Conservation (phyloP, 805 yeast species). For the Saturnispora hagleri region DNA sequence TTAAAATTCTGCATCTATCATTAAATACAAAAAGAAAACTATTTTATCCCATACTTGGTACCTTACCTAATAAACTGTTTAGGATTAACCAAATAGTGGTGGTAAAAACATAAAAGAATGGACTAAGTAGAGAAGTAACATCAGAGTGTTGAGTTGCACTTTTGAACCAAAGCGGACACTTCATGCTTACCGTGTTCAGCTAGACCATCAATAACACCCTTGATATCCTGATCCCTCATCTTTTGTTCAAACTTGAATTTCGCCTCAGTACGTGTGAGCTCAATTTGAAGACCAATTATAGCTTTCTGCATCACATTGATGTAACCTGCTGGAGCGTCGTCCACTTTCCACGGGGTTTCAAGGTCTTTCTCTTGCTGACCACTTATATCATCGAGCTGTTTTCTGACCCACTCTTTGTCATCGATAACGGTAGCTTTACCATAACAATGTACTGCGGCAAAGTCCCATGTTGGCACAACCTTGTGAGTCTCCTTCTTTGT, state of each 20-base stretch:
- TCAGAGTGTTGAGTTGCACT: too few relatives aligned
- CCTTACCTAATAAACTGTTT: too few relatives aligned
- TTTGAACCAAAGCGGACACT: constrained; percentile 5
- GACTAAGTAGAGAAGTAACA: too few relatives aligned
- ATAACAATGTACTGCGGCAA: constrained; percentile 45
- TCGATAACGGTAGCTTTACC: constrained; percentile 39
- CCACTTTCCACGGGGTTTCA: constrained; percentile 40
- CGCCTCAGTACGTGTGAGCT: constrained; percentile 36
- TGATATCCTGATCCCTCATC: constrained; percentile 32
- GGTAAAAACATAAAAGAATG: too few relatives aligned
- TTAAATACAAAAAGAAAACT: too few relatives aligned
- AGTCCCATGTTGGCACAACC: constrained; percentile 66
- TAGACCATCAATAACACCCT: constrained; percentile 42
- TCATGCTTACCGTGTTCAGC: constrained; percentile 24
- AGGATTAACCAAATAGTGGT: too few relatives aligned
- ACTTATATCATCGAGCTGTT: constrained; percentile 37
- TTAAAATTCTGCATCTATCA: too few relatives aligned
- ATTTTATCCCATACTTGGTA: too few relatives aligned
- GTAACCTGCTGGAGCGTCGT: constrained; percentile 47
- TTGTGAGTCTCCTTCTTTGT: constrained; percentile 47
- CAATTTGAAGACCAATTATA: constrained; percentile 49
- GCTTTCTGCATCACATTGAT: constrained; percentile 35
- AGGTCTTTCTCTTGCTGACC: constrained; percentile 38
- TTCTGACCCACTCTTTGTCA: constrained; percentile 39
- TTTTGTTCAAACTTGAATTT: constrained; percentile 55